phyloP scores from a whole-genome alignment of 176 grass and related monocot species.

The Metroxylon sagu region DNA sequence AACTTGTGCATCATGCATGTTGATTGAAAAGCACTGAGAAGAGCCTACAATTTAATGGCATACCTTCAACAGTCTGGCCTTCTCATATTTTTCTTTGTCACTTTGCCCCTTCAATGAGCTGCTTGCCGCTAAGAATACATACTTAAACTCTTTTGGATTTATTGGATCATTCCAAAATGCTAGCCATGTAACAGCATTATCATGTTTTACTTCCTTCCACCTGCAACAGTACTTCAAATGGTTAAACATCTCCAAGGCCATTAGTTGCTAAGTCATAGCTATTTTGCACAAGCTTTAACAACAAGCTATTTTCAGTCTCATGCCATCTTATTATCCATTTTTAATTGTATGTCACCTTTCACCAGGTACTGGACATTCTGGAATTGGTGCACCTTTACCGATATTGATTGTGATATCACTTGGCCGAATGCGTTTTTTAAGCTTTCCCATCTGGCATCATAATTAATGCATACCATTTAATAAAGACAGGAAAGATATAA shows the following conservation, averaged over 20 bases:
- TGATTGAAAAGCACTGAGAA: no score
- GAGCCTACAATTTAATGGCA: no score
- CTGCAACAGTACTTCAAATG: constrained; percentile 30
- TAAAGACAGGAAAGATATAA: no score
- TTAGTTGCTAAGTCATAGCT: not conserved
- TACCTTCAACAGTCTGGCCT: constrained; percentile 86
- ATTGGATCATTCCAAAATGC: constrained; percentile 97
- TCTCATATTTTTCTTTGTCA: constrained; percentile 98
- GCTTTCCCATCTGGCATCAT: constrained; percentile 74
- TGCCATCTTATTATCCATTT: not conserved
- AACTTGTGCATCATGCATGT: no score
- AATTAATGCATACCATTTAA: no score
- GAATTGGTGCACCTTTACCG: constrained; percentile 38
- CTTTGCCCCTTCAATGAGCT: constrained; percentile 88
- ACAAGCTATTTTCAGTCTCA: no score
- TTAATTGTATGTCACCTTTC: constrained; percentile 43
- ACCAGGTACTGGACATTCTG: constrained; percentile 83
- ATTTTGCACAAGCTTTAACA: not conserved
- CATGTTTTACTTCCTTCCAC: constrained; percentile 92
- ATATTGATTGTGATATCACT: constrained; percentile 99
- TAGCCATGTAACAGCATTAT: constrained; percentile 97
- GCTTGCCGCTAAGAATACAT: constrained; percentile 97
- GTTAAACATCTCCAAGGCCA: not conserved
- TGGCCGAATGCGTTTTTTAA: constrained; percentile 77
- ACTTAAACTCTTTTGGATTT: constrained; percentile 92